Evolutionary conservation across 2,329 filamentous ascomycete genomes (phyloP), one percentile per base, ranked within the genome.

Genomic region (Ploettnerulaceae sp.): DNA sequence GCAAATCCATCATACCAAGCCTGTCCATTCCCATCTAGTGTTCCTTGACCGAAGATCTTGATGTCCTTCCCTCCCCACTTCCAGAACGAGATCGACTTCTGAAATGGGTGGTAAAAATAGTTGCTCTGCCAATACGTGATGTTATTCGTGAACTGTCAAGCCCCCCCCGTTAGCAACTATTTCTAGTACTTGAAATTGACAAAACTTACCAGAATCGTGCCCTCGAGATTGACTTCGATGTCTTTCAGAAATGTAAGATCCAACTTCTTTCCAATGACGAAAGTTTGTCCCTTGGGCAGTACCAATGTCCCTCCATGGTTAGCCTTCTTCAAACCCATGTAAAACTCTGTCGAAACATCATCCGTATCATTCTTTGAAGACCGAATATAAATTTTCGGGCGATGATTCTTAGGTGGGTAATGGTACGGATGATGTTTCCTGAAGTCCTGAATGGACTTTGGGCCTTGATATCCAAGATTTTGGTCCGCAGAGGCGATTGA

Each of bases 121-220:
- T 74, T 73, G 21, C 61, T 63, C 62, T 74, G 71, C 82, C 82
- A 86, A 65, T 84, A 85, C 53, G 78, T 74, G 4, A 79, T 79
- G 60, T 86, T 77, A 41, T 80, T 72, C 47, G 74, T 77, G 66
- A 86, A 85, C 48, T 69, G 35, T 71, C 7, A 28, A 28, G 14
- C 67, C 8, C 24, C 4, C 18, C 21, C 8, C 15, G 29, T 47
- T 40, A 47, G 44, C 26, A 4, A 3, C 3, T 21, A 43, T 72
- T 65, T 20, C 69, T 11, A 2, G 9, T 14, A n/a, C n/a, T n/a
- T 14, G 11, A 4, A 22, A 15, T 26, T 2, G 7, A 14, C 1
- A 24, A 9, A 7, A 46, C 39, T 15, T 55, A 69, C 68, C 61
- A 71, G 68, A 26, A 79, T 69, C 57, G 78, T 74, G 22, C 79